Percentiles rank a stretch among this genome's conserved stretches.
Conservation (phyloP, 2,329 filamentous ascomycete species). For the Dichotomopilus funicola region DNA sequence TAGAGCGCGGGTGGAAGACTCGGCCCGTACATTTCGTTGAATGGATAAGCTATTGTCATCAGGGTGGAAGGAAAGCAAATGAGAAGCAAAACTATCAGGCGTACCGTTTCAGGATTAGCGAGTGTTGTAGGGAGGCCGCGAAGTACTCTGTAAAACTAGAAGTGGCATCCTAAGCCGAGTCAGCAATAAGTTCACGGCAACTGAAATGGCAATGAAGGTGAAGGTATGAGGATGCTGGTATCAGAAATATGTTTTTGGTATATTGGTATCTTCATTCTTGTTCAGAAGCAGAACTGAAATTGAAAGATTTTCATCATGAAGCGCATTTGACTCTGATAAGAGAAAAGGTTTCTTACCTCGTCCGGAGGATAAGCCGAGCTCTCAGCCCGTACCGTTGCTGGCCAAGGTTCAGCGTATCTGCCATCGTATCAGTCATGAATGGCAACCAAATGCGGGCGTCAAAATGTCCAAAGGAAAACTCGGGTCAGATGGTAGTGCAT, state of each 20-base stretch:
- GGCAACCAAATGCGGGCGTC: background rate
- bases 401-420: too few species aligned
- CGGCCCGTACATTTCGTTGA: conserved; percentile 62
- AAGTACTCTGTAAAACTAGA: background rate
- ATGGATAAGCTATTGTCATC: conserved; percentile 70
- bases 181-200: conserved; percentile 12
- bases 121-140: background rate
- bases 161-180: background rate
- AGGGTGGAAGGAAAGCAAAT: conserved; percentile 27
- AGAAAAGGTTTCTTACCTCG: conserved; percentile 16
- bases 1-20: conserved; percentile 70
- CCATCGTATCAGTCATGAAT: too few species aligned
- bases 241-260: conserved; percentile 59
- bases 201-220: background rate
- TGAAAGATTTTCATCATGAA: conserved; percentile 58
- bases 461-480: background rate
- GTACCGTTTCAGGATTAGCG: background rate
- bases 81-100: conserved; percentile 7
- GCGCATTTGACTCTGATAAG: conserved; percentile 15
- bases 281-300: conserved; percentile 74
- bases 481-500: conserved; percentile 69
- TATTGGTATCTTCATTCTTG: conserved; percentile 54
- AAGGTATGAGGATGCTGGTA: conserved; percentile 17
- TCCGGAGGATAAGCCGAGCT: background rate
- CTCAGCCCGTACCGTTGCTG: too few species aligned